A percentile compares a stretch with the other conserved stretches of the same genome.
Conservation (phyloP, 2,329 filamentous ascomycete genomes). For the Colletotrichum australisinense region DNA sequence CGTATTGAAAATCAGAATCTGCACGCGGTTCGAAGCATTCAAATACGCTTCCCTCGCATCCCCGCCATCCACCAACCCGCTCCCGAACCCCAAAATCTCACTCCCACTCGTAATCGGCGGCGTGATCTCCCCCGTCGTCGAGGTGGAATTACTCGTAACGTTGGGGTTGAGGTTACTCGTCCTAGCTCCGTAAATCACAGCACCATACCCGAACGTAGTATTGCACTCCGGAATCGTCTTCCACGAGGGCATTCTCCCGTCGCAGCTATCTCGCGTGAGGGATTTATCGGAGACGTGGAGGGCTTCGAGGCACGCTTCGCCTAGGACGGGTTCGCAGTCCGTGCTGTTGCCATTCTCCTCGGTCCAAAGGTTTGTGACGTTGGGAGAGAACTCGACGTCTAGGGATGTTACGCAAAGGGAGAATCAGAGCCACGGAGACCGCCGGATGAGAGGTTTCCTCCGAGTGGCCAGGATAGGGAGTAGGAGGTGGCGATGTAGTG, state of each 20-base stretch:
- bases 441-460: background rate
- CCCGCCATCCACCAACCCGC: background rate
- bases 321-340: constrained; percentile 5
- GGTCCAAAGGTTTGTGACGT: constrained; percentile 15
- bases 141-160: background rate
- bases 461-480: constrained; percentile 6
- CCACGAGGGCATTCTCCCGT: background rate
- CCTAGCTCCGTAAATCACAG: background rate
- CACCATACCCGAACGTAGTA: background rate
- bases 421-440: background rate
- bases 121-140: background rate
- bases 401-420: constrained; percentile 9
- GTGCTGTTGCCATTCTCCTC: background rate
- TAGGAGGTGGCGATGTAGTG: constrained; percentile 12
- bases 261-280: background rate
- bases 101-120: background rate
- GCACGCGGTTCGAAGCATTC: background rate
- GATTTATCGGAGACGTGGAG: background rate
- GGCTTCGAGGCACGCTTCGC: background rate
- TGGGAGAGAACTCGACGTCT: constrained; percentile 31
- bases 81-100: background rate
- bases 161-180: constrained; percentile 3
- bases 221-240: constrained; percentile 3
- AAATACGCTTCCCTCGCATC: background rate
- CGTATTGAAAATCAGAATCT: constrained; percentile 18